Percentiles rank a stretch among this genome's conserved stretches.
Conservation (phyloP, 129 eudicot genomes). For the Logfia minima region DNA sequence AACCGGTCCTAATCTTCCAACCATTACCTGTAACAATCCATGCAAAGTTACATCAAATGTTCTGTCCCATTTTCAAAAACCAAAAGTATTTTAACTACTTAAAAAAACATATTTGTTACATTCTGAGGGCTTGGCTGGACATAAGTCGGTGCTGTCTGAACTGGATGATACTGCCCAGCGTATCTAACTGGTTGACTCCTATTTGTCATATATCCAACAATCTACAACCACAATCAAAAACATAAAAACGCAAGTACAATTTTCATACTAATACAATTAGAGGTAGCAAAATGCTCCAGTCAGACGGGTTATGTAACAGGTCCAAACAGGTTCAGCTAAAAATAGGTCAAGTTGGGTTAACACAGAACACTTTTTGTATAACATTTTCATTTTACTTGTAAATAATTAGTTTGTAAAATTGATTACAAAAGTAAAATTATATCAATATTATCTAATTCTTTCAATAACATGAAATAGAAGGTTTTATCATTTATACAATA, state of each 20-base stretch:
- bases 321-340: neutral
- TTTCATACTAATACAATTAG: slow-evolving; percentile 1
- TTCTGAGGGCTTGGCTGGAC: slow-evolving; percentile 63
- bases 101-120: slow-evolving; percentile 38
- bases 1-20: slow-evolving; percentile 72
- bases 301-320: too few relatives aligned
- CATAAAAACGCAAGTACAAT: slow-evolving; percentile 17
- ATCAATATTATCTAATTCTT: neutral
- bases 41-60: neutral
- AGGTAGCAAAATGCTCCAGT: neutral
- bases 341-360: neutral
- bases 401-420: neutral
- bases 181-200: slow-evolving; percentile 63
- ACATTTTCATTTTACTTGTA: neutral
- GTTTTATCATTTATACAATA: too few relatives aligned
- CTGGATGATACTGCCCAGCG: slow-evolving; percentile 57
- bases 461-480: neutral
- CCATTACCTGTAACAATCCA: slow-evolving; percentile 54
- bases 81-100: slow-evolving; percentile 3
- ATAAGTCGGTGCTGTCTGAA: slow-evolving; percentile 64
- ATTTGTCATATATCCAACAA: slow-evolving; percentile 60
- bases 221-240: slow-evolving; percentile 40
- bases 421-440: neutral
- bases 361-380: neutral
- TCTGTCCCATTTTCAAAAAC: slow-evolving; percentile 3